Base-by-base conservation (phyloP, 176 grass and related monocot species). In the Tillandsia leiboldiana region DNA sequence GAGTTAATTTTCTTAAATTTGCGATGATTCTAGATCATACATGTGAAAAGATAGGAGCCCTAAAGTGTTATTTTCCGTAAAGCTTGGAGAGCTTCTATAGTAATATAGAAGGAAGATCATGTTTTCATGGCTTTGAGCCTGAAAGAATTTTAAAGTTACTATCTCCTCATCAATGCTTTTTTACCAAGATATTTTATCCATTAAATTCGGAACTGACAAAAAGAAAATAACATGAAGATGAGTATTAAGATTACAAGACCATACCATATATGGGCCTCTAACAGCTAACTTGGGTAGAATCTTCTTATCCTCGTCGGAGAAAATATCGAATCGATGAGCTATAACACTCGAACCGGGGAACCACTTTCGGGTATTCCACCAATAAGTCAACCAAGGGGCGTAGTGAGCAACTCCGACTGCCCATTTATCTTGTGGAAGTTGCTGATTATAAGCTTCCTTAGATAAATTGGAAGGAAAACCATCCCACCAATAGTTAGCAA, bases 291-390 rank as follows among this genome's bases (percentile, higher is more conserved):
- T 71, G 0, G 52, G 51, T 11, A 84, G 75, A 70, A 91, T 6
- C 75, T 67, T 12, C 83, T 68, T 64, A 80, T 91, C 88, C 59
- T 80, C 78, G 3, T 82, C 18, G 9, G 81, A 77, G 10, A 96
- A 3, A 51, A 87, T 70, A 29, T 80, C 81, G 4, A 75, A 49
- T 49, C 66, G 76, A 48, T 71, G 48, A 51, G 70, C 17, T 50
- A 92, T 64, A 58, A 96, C 79, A 81, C 88, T 91, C 11, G 86
- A 96, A 4, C 28, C 63, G 63, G 88, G 81, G 64, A 96, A 96
- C 63, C 79, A 47, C 63, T 87, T 96, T 76, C 92, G 93, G 52
- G 83, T 83, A 74, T 96, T 96, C 93, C 93, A 96, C 93, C 93
- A 92, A 79, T 96, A 64, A 48, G 76, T 20, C 50, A 96, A 77